These are phyloP conservation scores for Ascodesmis nigricans DNA, from an alignment of 495 filamentous ascomycete genomes.

Conservation along the genomic window DNA sequence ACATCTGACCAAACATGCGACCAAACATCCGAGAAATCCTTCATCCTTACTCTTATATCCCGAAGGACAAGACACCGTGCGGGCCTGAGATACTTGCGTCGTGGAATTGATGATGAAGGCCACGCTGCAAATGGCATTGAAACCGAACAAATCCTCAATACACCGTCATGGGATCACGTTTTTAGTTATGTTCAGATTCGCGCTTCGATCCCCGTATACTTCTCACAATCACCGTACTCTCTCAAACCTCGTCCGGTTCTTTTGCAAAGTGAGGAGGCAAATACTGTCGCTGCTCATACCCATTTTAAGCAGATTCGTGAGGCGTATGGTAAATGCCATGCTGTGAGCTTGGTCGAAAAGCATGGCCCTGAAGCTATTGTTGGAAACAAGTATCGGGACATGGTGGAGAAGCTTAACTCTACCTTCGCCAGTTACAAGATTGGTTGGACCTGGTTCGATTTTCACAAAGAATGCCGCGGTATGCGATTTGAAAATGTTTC, in stretches of 20 bases:
- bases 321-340: conserved; percentile 52
- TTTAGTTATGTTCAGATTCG: conserved; percentile 71
- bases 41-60: conserved; percentile 69
- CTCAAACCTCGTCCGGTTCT: conserved; percentile 71
- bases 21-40: too few relatives aligned
- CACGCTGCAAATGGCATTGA: conserved; percentile 80
- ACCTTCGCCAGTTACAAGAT: conserved; percentile 32
- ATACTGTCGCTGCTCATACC: conserved; percentile 50
- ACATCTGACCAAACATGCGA: not conserved
- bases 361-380: conserved; percentile 55
- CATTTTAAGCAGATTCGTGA: conserved; percentile 48
- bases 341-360: conserved; percentile 73
- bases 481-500: conserved; percentile 95
- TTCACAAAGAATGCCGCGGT: conserved; percentile 69
- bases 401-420: conserved; percentile 37
- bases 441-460: conserved; percentile 87
- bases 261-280: conserved; percentile 52
- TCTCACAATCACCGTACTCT: conserved; percentile 78
- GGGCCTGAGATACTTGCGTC: conserved; percentile 74
- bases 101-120: conserved; percentile 72
- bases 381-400: conserved; percentile 52
- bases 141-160: conserved; percentile 75
- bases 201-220: conserved; percentile 79
- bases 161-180: conserved; percentile 33
- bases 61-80: conserved; percentile 62